phyloP scores from a whole-genome alignment of 2,329 filamentous ascomycete genomes.

The Calonectria multiphialidica region DNA sequence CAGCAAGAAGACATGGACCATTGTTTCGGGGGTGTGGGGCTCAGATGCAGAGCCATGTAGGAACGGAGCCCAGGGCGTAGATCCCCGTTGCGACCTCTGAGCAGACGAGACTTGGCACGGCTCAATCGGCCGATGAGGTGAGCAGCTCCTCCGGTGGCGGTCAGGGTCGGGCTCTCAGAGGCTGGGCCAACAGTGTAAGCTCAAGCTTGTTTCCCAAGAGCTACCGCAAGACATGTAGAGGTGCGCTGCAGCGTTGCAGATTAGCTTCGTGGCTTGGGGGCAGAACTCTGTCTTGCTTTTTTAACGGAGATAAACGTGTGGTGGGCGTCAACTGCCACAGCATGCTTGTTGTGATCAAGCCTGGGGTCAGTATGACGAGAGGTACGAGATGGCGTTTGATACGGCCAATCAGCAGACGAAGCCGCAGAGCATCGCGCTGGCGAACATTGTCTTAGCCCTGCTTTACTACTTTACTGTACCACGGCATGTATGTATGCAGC shows the following conservation, averaged over 20 bases:
- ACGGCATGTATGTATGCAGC: constrained; percentile 38
- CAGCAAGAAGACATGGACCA: constrained; percentile 17
- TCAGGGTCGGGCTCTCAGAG: constrained; percentile 25
- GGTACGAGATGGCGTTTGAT: constrained; percentile 31
- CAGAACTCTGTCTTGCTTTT: background rate
- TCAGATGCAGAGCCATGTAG: constrained; percentile 27
- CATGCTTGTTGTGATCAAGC: constrained; percentile 28
- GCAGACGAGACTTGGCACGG: constrained; percentile 39
- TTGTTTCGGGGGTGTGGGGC: constrained; percentile 38
- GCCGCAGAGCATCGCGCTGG: constrained; percentile 26
- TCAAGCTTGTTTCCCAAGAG: background rate
- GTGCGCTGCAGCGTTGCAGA: background rate
- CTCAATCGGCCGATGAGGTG: constrained; percentile 38
- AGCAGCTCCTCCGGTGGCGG: constrained; percentile 24
- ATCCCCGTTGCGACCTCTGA: constrained; percentile 36
- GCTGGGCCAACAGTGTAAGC: constrained; percentile 21
- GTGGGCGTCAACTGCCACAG: constrained; percentile 25
- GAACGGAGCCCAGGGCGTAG: constrained; percentile 24
- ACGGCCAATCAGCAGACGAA: constrained; percentile 33
- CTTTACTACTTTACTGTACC: constrained; percentile 24
- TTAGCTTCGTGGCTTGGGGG: background rate
- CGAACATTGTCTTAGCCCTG: constrained; percentile 8
- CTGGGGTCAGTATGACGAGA: constrained; percentile 19
- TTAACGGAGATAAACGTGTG: background rate
- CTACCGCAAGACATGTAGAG: background rate